Evolutionary conservation across 208 protist species (phyloP).

Genomic region (Leishmania lainsoni): DNA sequence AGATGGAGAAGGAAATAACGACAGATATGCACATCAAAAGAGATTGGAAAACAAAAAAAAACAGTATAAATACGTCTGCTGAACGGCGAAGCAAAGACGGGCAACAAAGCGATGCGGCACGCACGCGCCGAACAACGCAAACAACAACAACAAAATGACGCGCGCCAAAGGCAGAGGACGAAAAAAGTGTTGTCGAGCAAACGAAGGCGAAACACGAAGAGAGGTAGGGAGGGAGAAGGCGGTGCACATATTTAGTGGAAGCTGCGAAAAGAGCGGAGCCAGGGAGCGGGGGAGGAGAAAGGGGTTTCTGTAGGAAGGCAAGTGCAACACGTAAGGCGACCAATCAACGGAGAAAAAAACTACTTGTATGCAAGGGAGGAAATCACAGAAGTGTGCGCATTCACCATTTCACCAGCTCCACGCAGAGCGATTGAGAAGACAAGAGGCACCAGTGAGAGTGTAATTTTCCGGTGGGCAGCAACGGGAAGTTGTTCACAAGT

Average conservation of each 20-base stretch:
- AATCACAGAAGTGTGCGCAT: too few species aligned
- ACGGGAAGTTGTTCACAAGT: background rate
- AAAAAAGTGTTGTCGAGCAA: too few species aligned
- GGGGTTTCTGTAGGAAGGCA: constrained; percentile 14
- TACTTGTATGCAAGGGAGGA: background rate
- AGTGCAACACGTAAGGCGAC: constrained; percentile 1
- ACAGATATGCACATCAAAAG: background rate
- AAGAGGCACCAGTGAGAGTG: too few species aligned
- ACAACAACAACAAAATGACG: background rate
- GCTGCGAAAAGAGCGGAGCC: too few species aligned
- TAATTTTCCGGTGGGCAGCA: background rate
- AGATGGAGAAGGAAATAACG: background rate
- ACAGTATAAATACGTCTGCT: background rate
- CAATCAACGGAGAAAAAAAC: constrained; percentile 16
- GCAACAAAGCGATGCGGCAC: background rate
- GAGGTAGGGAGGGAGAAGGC: too few species aligned
- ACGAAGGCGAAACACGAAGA: background rate
- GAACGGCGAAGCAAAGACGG: background rate
- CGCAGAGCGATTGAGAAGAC: too few species aligned
- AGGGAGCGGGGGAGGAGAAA: background rate
- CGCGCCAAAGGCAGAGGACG: background rate
- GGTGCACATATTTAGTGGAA: background rate
- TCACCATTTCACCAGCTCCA: too few species aligned
- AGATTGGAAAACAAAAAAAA: background rate
- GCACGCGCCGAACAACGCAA: background rate